Evolutionary conservation across 2,329 filamentous ascomycete genomes (phyloP).

Genomic region (Trichoderma simmonsii): DNA sequence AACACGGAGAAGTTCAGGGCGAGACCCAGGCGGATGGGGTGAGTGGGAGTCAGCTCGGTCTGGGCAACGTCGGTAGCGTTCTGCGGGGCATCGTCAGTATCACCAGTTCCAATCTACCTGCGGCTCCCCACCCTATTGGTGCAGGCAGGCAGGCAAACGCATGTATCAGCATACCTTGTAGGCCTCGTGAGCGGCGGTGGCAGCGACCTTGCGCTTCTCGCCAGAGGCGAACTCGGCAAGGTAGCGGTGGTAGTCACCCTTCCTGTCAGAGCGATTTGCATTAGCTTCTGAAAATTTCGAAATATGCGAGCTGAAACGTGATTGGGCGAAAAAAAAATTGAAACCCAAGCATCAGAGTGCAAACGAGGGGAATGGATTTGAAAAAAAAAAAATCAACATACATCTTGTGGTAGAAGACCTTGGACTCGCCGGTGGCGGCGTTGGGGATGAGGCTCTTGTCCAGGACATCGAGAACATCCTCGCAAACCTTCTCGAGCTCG

Average conservation of each 20-base stretch:
- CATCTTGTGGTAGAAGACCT: constrained; percentile 99
- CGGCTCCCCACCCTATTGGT: not conserved
- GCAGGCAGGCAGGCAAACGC: not conserved
- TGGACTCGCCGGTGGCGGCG: constrained; percentile 94
- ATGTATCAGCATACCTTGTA: constrained; percentile 71
- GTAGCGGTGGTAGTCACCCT: constrained; percentile 96
- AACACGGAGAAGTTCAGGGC: constrained; percentile 99
- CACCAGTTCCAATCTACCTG: not conserved
- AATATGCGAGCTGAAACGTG: constrained; percentile 7
- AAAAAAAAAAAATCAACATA: constrained; percentile 47
- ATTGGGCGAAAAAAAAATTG: not conserved
- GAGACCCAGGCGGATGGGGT: constrained; percentile 96
- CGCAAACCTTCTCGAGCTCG: constrained; percentile 96
- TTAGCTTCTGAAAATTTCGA: constrained; percentile 13
- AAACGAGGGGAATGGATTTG: not conserved
- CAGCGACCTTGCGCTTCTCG: constrained; percentile 86
- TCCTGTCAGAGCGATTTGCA: constrained; percentile 54
- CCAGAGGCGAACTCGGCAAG: constrained; percentile 89
- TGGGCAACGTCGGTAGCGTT: constrained; percentile 97
- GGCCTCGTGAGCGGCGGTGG: constrained; percentile 84
- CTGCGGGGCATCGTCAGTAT: constrained; percentile 43
- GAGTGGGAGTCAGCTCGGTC: constrained; percentile 93
- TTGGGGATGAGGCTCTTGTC: constrained; percentile 93
- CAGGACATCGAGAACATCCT: constrained; percentile 94
- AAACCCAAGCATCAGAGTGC: not conserved